Conservation (phyloP, 2,329 filamentous ascomycete genomes). For the Fusarium annulatum region DNA sequence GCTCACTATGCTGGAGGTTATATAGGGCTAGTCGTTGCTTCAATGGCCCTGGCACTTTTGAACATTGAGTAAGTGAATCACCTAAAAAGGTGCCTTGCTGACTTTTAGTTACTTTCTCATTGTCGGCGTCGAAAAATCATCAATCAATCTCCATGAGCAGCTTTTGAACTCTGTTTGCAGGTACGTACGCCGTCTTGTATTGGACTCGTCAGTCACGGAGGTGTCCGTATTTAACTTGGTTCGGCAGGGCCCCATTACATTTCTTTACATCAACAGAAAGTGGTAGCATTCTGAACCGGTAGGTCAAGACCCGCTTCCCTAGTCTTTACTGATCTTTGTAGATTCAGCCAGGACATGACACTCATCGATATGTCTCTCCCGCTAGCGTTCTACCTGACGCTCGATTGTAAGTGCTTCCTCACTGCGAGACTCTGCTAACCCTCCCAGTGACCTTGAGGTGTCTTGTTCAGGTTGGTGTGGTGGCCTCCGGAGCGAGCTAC, state of each 20-base stretch:
- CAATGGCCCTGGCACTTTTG: conserved; percentile 21
- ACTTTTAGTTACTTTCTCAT: conserved; percentile 40
- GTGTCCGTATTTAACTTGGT: not conserved
- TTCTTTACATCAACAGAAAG: conserved; percentile 57
- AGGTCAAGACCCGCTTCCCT: conserved; percentile 12
- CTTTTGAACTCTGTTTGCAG: conserved; percentile 37
- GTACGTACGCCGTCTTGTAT: not conserved
- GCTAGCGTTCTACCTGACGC: conserved; percentile 46
- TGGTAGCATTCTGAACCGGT: conserved; percentile 56
- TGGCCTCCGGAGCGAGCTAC: conserved; percentile 41
- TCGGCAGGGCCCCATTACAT: conserved; percentile 50
- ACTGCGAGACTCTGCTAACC: not conserved
- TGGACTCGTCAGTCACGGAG: fast-evolving
- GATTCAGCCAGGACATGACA: conserved; percentile 58
- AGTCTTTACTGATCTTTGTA: conserved; percentile 38
- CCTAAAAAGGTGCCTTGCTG: not conserved
- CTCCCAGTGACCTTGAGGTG: conserved; percentile 45
- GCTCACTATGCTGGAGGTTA: conserved; percentile 41
- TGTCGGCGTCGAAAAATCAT: conserved; percentile 37
- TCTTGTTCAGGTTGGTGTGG: conserved; percentile 38
- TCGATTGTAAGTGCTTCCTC: conserved; percentile 43
- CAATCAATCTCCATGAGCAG: conserved; percentile 37
- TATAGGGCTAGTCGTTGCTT: conserved; percentile 33
- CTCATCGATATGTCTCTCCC: conserved; percentile 55
- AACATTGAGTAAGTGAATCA: conserved; percentile 16